Percentiles rank a stretch among this genome's conserved stretches.
Evolutionary conservation across 2,329 filamentous ascomycete genomes (phyloP).

Genomic region (Cladosporium sp.): DNA sequence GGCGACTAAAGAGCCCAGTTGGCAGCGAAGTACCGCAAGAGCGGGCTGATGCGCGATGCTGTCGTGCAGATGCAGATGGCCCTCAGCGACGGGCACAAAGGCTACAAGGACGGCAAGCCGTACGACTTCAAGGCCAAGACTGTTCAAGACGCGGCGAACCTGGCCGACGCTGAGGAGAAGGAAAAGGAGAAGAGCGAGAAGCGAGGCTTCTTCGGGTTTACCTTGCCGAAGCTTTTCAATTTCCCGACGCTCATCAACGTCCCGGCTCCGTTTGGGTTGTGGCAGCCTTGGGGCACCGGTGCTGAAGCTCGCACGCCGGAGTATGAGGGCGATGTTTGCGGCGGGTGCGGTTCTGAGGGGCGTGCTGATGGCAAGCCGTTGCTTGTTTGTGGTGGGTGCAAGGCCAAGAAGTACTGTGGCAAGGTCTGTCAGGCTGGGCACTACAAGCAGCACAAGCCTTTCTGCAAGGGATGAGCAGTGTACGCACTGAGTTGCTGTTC

Average conservation of each 20-base stretch:
- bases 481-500: too few relatives aligned
- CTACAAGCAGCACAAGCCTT: constrained; percentile 24
- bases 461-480: constrained; percentile 16
- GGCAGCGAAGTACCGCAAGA: constrained; percentile 9
- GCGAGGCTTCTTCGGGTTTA: not conserved
- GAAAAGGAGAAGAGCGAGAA: too few relatives aligned
- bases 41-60: constrained; percentile 10
- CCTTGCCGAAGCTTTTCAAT: too few relatives aligned
- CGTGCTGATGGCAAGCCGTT: not conserved
- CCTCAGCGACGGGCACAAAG: constrained; percentile 12
- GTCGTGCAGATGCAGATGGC: constrained; percentile 13
- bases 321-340: not conserved
- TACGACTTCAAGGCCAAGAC: constrained; percentile 14
- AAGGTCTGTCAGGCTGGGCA: constrained; percentile 23
- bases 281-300: not conserved
- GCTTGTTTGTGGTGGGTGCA: constrained; percentile 19
- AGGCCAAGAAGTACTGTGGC: constrained; percentile 22
- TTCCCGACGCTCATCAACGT: too few relatives aligned
- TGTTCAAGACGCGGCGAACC: not conserved
- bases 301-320: not conserved
- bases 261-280: not conserved
- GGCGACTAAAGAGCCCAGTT: constrained; percentile 5
- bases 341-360: constrained; percentile 4
- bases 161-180: not conserved
- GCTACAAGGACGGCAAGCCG: constrained; percentile 13